Conservation (phyloP, 164 flowering plant species). For the Paratinospora sagittata region DNA sequence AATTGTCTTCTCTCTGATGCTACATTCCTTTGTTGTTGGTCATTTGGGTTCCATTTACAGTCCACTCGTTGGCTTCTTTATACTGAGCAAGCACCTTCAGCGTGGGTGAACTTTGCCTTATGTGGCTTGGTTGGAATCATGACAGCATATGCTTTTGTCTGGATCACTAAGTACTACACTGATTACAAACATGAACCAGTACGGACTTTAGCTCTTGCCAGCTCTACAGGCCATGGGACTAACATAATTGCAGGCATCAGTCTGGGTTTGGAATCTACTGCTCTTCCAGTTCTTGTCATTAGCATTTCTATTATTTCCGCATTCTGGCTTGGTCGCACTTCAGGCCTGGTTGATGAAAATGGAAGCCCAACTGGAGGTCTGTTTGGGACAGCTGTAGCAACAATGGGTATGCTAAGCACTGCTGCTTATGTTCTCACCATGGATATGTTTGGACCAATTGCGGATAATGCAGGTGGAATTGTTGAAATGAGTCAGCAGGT, state of each 20-base stretch:
- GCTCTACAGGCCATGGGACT: slow-evolving; percentile 98
- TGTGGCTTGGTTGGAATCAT: slow-evolving; percentile 95
- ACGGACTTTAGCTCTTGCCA: slow-evolving; percentile 81
- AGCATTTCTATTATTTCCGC: slow-evolving; percentile 79
- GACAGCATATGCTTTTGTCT: slow-evolving; percentile 89
- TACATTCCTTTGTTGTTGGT: slow-evolving; percentile 10
- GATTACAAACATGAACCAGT: slow-evolving; percentile 99
- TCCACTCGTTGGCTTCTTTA: slow-evolving; percentile 97
- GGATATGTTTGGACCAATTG: slow-evolving; percentile 99
- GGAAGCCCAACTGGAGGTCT: slow-evolving; percentile 92
- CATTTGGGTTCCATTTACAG: slow-evolving; percentile 35
- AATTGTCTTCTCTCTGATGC: slow-evolving; percentile 1
- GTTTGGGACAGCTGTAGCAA: slow-evolving; percentile 98
- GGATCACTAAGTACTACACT: slow-evolving; percentile 89
- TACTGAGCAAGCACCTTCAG: slow-evolving; percentile 94
- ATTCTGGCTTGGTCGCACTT: slow-evolving; percentile 92
- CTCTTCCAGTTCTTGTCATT: slow-evolving; percentile 94
- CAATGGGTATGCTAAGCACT: slow-evolving; percentile 99
- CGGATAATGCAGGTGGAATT: slow-evolving; percentile 99
- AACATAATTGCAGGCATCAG: slow-evolving; percentile 97
- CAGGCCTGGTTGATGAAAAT: slow-evolving; percentile 84
- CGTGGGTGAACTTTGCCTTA: slow-evolving; percentile 89
- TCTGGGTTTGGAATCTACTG: slow-evolving; percentile 95
- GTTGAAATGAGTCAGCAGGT: slow-evolving; percentile 99
- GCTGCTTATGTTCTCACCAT: slow-evolving; percentile 98